These are phyloP conservation scores for Barnettozyma pratensis DNA, from an alignment of 805 yeast genomes.

Conservation along the genomic window DNA sequence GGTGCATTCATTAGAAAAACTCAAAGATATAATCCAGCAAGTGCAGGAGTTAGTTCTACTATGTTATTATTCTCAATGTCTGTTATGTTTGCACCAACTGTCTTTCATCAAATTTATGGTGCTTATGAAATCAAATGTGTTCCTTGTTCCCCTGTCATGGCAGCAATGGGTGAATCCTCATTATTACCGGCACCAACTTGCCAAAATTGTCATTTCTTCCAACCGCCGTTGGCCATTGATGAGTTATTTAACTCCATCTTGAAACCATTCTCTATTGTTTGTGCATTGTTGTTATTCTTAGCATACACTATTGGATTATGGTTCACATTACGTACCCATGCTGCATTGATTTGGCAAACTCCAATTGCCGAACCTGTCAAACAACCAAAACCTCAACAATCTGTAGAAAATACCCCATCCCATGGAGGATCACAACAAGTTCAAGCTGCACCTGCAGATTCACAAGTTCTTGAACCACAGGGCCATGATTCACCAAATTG, in stretches of 20 bases:
- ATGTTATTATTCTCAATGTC: constrained; percentile 88
- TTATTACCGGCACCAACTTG: constrained; percentile 36
- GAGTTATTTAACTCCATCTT: constrained; percentile 60
- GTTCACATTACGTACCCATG: constrained; percentile 94
- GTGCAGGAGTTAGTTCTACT: constrained; percentile 96
- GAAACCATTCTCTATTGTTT: constrained; percentile 75
- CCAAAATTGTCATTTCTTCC: constrained; percentile 68
- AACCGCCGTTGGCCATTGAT: constrained; percentile 71
- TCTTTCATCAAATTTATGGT: constrained; percentile 87
- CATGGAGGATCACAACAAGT: not conserved
- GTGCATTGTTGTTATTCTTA: constrained; percentile 73
- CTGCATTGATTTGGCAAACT: constrained; percentile 90
- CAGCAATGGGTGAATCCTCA: constrained; percentile 8
- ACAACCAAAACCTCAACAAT: constrained; percentile 11
- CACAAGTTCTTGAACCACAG: constrained; percentile 24
- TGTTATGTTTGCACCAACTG: constrained; percentile 89
- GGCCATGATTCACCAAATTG: constrained; percentile 98
- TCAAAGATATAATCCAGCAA: constrained; percentile 90
- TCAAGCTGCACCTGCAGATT: not conserved
- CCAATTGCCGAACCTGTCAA: constrained; percentile 34
- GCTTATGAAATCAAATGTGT: constrained; percentile 72
- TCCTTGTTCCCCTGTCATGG: constrained; percentile 35
- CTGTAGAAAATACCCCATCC: not conserved
- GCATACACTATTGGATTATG: constrained; percentile 86
- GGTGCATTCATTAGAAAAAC: constrained; percentile 92